phyloP scores from a whole-genome alignment of 176 grass and related monocot species.

The Tillandsia leiboldiana region DNA sequence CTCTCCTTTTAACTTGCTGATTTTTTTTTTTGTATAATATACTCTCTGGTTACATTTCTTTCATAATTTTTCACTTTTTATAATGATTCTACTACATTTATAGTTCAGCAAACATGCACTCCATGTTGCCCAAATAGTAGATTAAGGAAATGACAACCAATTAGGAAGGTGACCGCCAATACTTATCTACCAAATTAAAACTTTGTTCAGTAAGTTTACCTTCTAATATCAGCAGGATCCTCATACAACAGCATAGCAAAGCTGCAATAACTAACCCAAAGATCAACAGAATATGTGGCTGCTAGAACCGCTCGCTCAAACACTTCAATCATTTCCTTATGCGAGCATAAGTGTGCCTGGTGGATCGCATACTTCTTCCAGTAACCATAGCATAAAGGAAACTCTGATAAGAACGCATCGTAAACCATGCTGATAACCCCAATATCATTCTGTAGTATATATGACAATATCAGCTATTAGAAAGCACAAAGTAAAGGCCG shows the following conservation, averaged over 20 bases:
- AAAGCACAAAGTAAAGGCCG: conserved; percentile 7
- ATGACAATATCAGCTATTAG: conserved; percentile 27
- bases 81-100: background rate
- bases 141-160: conserved; percentile 2
- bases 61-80: background rate
- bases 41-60: background rate
- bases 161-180: background rate
- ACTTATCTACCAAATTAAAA: background rate
- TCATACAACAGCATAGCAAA: conserved; percentile 56
- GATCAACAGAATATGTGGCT: conserved; percentile 48
- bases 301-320: conserved; percentile 68
- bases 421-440: conserved; percentile 49
- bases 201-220: conserved; percentile 33
- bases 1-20: no score
- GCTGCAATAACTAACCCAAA: conserved; percentile 79
- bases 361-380: conserved; percentile 80
- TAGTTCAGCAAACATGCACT: background rate
- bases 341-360: conserved; percentile 46
- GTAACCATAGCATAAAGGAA: conserved; percentile 71
- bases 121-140: background rate
- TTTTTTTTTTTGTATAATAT: no score
- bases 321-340: conserved; percentile 37
- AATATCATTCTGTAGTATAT: conserved; percentile 54
- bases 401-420: conserved; percentile 53
- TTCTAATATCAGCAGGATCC: conserved; percentile 66